These are phyloP conservation scores for Syzygium syzygioides DNA, from an alignment of 441 rosid genomes.

Conservation along the genomic window DNA sequence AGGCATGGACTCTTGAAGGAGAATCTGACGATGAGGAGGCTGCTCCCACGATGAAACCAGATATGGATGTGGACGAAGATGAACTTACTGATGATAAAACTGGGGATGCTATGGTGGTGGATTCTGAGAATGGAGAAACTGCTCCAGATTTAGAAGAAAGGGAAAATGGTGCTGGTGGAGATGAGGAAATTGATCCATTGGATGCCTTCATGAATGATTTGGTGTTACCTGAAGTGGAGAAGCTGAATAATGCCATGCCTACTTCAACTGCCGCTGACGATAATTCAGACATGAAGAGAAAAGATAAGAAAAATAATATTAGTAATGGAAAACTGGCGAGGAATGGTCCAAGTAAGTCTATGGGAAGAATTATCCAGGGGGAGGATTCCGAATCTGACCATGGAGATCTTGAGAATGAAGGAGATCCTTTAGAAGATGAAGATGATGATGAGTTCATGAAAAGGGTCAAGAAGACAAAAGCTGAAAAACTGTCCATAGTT, in stretches of 20 bases:
- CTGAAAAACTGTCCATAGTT: constrained; percentile 74
- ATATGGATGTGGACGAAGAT: constrained; percentile 52
- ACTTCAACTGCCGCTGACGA: constrained; percentile 20
- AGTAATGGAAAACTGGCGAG: constrained; percentile 30
- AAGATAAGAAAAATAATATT: constrained; percentile 27
- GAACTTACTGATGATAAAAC: constrained; percentile 29
- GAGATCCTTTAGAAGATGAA: constrained; percentile 65
- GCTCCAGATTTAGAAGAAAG: constrained; percentile 28
- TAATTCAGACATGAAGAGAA: constrained; percentile 19
- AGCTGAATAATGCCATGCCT: constrained; percentile 37
- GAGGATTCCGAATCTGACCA: constrained; percentile 87
- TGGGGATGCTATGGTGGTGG: constrained; percentile 47
- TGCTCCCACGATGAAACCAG: constrained; percentile 31
- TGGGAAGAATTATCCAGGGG: constrained; percentile 89
- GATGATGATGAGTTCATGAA: constrained; percentile 94
- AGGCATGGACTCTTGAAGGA: constrained; percentile 85
- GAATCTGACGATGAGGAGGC: constrained; percentile 93
- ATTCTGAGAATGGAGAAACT: constrained; percentile 27
- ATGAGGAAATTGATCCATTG: constrained; percentile 85
- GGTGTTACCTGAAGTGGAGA: constrained; percentile 88
- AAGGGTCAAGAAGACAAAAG: constrained; percentile 98
- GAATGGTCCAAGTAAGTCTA: constrained; percentile 44
- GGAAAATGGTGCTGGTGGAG: constrained; percentile 32
- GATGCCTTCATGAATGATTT: constrained; percentile 81
- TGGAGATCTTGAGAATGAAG: constrained; percentile 53